Evolutionary conservation across 2,329 filamentous ascomycete species (phyloP).

Genomic region (Trichoderma atroviride): DNA sequence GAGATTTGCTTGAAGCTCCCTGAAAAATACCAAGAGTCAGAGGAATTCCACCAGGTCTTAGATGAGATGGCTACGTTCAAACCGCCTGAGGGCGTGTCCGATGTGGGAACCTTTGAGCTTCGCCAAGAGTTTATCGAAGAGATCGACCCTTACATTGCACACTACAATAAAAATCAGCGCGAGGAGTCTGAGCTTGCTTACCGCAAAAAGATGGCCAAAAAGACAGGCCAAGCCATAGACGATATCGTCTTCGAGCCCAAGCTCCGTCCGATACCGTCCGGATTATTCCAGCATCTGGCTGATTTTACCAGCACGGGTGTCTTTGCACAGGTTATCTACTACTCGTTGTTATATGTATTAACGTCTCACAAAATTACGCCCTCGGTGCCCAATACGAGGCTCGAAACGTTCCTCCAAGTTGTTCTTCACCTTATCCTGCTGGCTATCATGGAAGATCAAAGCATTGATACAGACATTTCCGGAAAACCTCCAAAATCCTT

Average conservation of each 20-base stretch:
- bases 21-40: conserved; percentile 85
- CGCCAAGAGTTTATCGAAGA: conserved; percentile 83
- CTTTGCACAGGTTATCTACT: conserved; percentile 89
- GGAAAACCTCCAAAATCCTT: conserved; percentile 65
- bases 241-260: conserved; percentile 93
- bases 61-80: conserved; percentile 88
- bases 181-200: conserved; percentile 93
- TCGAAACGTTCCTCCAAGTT: conserved; percentile 91
- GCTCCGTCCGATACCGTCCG: conserved; percentile 72
- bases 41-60: conserved; percentile 82
- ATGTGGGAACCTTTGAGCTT: conserved; percentile 92
- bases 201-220: conserved; percentile 83
- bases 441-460: conserved; percentile 79
- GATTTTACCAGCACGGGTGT: conserved; percentile 80
- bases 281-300: conserved; percentile 76
- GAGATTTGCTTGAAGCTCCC: conserved; percentile 85
- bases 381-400: conserved; percentile 74
- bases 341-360: conserved; percentile 80
- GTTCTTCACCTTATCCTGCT: conserved; percentile 85
- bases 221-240: conserved; percentile 75
- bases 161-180: conserved; percentile 95
- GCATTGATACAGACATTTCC: conserved; percentile 55
- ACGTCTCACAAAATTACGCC: conserved; percentile 70
- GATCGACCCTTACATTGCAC: conserved; percentile 92
- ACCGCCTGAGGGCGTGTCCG: conserved; percentile 84